Percentiles rank a stretch among this genome's conserved stretches.
These are phyloP conservation scores for Tilletiopsis washingtonensis DNA, from an alignment of 1,284 basidiomycete genomes.

Conservation along the genomic window DNA sequence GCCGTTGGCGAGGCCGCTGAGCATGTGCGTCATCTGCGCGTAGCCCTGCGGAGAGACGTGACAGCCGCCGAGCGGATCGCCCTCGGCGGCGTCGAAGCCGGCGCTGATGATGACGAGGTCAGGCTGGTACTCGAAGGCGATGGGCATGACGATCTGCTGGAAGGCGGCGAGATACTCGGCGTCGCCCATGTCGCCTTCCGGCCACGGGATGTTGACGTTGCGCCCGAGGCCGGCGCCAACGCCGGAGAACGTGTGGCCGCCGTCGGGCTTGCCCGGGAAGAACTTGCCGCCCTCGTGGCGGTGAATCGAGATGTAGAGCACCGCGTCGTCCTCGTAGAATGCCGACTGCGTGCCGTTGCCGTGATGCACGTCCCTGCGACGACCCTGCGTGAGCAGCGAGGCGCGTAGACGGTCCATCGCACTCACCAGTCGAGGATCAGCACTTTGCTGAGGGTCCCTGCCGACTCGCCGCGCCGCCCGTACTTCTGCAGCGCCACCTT, in stretches of 20 bases:
- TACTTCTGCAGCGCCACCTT: constrained; percentile 52
- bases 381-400: constrained; percentile 11
- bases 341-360: constrained; percentile 95
- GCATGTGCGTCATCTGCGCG: constrained; percentile 97
- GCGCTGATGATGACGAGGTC: constrained; percentile 96
- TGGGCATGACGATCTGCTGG: constrained; percentile 90
- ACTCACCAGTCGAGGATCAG: constrained; percentile 90
- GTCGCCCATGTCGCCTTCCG: constrained; percentile 76
- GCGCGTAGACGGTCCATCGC: neutral
- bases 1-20: constrained; percentile 79
- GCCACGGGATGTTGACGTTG: constrained; percentile 95
- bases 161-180: constrained; percentile 96
- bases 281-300: constrained; percentile 74
- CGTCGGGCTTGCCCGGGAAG: constrained; percentile 87
- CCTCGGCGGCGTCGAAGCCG: constrained; percentile 91
- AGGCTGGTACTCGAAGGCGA: constrained; percentile 89
- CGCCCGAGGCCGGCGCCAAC: constrained; percentile 65
- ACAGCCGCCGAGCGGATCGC: constrained; percentile 84
- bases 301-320: constrained; percentile 94
- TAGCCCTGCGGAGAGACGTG: constrained; percentile 87
- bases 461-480: constrained; percentile 63
- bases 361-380: constrained; percentile 86
- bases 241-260: constrained; percentile 75
- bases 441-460: constrained; percentile 54
- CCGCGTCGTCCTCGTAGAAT: constrained; percentile 80